These are phyloP conservation scores for Diaporthe longicolla DNA, from an alignment of 2,329 filamentous ascomycete species.

Conservation along the genomic window DNA sequence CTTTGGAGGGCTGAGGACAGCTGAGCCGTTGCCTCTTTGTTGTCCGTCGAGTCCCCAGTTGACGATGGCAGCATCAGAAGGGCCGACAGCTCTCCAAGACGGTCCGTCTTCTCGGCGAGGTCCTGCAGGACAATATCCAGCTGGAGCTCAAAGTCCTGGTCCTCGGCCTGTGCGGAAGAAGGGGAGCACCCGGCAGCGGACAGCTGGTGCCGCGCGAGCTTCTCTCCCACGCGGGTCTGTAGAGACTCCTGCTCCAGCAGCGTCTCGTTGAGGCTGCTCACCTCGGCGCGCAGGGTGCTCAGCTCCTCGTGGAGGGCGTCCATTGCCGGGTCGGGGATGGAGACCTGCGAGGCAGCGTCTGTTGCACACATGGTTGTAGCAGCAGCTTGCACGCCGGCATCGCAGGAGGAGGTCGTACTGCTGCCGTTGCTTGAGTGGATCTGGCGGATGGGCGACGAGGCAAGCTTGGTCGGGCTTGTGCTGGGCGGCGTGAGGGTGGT, in stretches of 20 bases:
- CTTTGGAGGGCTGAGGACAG: constrained; percentile 30
- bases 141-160: constrained; percentile 37
- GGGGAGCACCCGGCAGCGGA: not conserved
- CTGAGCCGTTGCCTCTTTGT: not conserved
- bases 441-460: constrained; percentile 1
- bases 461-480: constrained; percentile 38
- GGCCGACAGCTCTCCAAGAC: constrained; percentile 25
- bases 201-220: not conserved
- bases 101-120: constrained; percentile 36
- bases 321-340: constrained; percentile 2
- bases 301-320: constrained; percentile 8
- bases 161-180: not conserved
- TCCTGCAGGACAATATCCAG: constrained; percentile 41
- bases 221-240: constrained; percentile 21
- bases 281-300: constrained; percentile 32
- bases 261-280: constrained; percentile 20
- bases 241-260: constrained; percentile 13
- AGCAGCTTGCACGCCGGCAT: constrained; percentile 25
- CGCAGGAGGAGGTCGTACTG: not conserved
- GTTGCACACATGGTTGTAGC: not conserved
- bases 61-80: not conserved
- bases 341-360: constrained; percentile 16
- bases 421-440: not conserved
- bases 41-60: not conserved
- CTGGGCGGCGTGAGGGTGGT: constrained; percentile 37